Evolutionary conservation across 257 asterid species (phyloP), one percentile per base, ranked within the genome.

Genomic region (Solanum chiquidenum): DNA sequence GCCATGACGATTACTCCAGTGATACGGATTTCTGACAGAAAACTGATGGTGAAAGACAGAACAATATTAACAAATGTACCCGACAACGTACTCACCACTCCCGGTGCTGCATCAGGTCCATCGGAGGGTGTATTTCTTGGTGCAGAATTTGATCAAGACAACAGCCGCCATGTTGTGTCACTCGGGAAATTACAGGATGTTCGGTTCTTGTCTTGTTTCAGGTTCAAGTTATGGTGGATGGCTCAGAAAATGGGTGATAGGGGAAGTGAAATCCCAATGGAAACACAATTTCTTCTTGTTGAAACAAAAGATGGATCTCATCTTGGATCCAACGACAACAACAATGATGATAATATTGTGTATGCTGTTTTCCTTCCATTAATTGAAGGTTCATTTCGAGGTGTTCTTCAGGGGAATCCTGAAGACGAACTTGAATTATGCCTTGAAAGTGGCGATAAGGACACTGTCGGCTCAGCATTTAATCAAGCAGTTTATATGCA

Each of bases 191-290:
- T 92, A 40, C 88, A 86, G 14, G 97, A 93, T 33, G 95, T 93
- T 12, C 93, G 94, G 21, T 96, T 96, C 93, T 88, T 96, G 62
- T 93, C 99, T 6, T 94, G 99, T 87, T 96, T 96, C 86, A 87
- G 99, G 91, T 96, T 96, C 87, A 96, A 95, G 82, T 49, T 96
- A 10, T 96, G 99, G 99, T 96, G 99, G 99, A 96, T 96, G 99
- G 94, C 99, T 3, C 99, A 96, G 86, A 93, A 88, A 83, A 96
- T 96, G 99, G 99, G 99, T 12, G 94, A 92, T 34, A 88, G 83
- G 58, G 98, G 98, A 23, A 85, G 98, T 27, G 97, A 96, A 3
- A 90, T 96, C 85, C 99, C 99, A 2, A 77, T 93, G 4, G 99
- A 96, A 88, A 96, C 99, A 6, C 99, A 94, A 82, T 96, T 95